These are phyloP conservation scores for Setomelanomma holmii DNA, from an alignment of 2,329 filamentous ascomycete species.

Conservation along the genomic window DNA sequence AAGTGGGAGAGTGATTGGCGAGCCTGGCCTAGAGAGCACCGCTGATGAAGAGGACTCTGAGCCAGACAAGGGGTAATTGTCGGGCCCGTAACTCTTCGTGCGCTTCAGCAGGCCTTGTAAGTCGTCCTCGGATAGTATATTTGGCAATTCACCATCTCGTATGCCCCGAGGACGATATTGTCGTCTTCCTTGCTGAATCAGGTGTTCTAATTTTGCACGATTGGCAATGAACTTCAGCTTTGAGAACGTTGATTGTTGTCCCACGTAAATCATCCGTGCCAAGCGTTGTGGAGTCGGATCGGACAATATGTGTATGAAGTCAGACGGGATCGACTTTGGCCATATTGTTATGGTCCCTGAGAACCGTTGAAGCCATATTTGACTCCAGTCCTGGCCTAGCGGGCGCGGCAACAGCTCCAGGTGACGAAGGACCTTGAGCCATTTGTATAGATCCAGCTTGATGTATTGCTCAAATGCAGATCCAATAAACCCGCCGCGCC, in stretches of 20 bases:
- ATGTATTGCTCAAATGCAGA: slow-evolving; percentile 92
- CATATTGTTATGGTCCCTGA: slow-evolving; percentile 95
- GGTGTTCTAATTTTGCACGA: slow-evolving; percentile 79
- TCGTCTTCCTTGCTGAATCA: slow-evolving; percentile 65
- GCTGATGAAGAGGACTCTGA: slow-evolving; percentile 42
- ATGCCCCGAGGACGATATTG: slow-evolving; percentile 44
- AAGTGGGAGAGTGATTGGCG: slow-evolving; percentile 35
- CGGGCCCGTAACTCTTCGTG: slow-evolving; percentile 31
- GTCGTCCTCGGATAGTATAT: slow-evolving; percentile 57
- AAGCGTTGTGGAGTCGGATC: slow-evolving; percentile 80
- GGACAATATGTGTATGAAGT: slow-evolving; percentile 85
- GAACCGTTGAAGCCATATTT: slow-evolving; percentile 95
- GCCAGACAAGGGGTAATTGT: slow-evolving; percentile 29
- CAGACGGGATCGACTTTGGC: slow-evolving; percentile 79
- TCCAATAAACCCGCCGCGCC: slow-evolving; percentile 94
- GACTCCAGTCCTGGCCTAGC: slow-evolving; percentile 93
- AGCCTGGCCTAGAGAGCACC: slow-evolving; percentile 32
- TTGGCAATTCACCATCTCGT: slow-evolving; percentile 43
- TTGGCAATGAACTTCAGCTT: slow-evolving; percentile 93
- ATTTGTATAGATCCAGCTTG: slow-evolving; percentile 96
- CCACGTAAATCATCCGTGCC: slow-evolving; percentile 87
- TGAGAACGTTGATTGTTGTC: slow-evolving; percentile 87
- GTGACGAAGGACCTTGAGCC: slow-evolving; percentile 92
- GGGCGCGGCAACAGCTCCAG: slow-evolving; percentile 90
- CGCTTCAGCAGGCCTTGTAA: slow-evolving; percentile 50